Percentiles rank a stretch among this genome's conserved stretches.
Conservation (phyloP, 441 rosid genomes). For the Viola pubescens region DNA sequence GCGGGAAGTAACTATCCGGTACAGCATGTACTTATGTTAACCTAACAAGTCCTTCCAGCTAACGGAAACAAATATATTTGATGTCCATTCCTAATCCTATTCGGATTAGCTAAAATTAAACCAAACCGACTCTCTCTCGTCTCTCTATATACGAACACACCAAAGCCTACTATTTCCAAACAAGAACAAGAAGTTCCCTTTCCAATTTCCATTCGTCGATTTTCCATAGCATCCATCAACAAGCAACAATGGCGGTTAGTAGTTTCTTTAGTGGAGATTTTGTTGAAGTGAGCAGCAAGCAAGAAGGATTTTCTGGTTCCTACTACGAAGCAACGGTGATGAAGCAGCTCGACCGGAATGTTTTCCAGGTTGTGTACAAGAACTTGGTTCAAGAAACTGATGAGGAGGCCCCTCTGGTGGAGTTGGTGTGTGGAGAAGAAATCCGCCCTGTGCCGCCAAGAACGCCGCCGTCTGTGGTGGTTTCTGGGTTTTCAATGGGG, state of each 20-base stretch:
- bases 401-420: background rate
- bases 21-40: too few relatives aligned
- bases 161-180: too few relatives aligned
- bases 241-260: background rate
- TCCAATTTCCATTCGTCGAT: too few relatives aligned
- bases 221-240: too few relatives aligned
- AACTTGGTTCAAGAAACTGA: background rate
- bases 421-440: background rate
- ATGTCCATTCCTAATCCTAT: too few relatives aligned
- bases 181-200: too few relatives aligned
- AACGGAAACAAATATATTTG: too few relatives aligned
- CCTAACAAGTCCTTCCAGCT: too few relatives aligned
- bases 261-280: background rate
- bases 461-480: background rate
- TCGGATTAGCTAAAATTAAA: too few relatives aligned
- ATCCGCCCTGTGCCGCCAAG: constrained; percentile 1
- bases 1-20: too few relatives aligned
- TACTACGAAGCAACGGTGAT: constrained; percentile 2
- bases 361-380: background rate
- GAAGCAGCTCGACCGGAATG: background rate
- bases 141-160: too few relatives aligned
- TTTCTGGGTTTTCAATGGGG: background rate
- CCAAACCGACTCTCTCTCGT: too few relatives aligned
- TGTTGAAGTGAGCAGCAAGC: constrained; percentile 1
- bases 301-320: constrained; percentile 9